Conservation (phyloP, 768 basidiomycete species). For the Cystobasidium ongulense region DNA sequence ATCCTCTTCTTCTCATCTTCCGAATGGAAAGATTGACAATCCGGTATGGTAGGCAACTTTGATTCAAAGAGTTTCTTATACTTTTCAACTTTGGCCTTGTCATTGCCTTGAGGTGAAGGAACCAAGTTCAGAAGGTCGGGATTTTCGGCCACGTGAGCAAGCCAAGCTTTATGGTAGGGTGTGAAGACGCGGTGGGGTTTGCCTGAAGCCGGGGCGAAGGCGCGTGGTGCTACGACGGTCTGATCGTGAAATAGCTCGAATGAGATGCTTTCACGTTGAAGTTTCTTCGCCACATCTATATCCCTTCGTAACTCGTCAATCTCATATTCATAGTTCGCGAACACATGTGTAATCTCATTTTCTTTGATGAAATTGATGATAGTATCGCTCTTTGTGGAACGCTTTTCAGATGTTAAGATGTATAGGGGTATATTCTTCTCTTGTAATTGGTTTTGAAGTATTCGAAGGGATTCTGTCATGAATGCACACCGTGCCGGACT, state of each 20-base stretch:
- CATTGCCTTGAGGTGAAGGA: not conserved
- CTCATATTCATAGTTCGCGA: constrained; percentile 24
- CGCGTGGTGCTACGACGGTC: not conserved
- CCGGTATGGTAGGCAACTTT: not conserved
- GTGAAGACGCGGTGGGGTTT: constrained; percentile 13
- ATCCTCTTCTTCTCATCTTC: constrained; percentile 16
- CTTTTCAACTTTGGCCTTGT: not conserved
- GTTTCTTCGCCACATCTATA: constrained; percentile 6
- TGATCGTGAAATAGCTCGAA: constrained; percentile 22
- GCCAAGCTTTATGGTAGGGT: constrained; percentile 14
- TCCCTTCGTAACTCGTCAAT: constrained; percentile 14
- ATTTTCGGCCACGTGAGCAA: not conserved
- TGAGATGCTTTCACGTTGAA: not conserved
- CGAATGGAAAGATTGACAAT: not conserved
- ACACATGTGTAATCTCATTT: constrained; percentile 4
- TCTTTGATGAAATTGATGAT: not conserved
- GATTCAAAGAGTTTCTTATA: constrained; percentile 1
- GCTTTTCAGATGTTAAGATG: not conserved
- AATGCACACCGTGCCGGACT: constrained; percentile 8
- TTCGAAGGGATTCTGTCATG: not conserved
- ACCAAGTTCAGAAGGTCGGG: not conserved
- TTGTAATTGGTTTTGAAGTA: constrained; percentile 4
- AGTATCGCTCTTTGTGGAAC: not conserved
- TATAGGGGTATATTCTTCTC: constrained; percentile 14
- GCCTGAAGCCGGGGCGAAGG: not conserved